Evolutionary conservation across 2,329 filamentous ascomycete species (phyloP).

Genomic region (Penicillium psychrosexuale): DNA sequence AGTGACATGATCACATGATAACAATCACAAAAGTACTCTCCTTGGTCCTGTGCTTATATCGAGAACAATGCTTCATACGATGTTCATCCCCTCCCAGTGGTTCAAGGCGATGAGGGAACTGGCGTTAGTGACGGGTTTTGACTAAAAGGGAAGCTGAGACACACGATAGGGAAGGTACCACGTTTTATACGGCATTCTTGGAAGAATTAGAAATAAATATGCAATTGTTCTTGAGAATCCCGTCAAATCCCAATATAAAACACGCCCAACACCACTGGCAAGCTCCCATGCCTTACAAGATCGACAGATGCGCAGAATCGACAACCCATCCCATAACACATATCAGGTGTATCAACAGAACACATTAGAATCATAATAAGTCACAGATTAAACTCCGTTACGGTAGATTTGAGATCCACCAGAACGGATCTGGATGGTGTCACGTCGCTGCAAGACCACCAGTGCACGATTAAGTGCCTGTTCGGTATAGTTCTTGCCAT

Average conservation of each 20-base stretch:
- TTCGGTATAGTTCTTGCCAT: conserved; percentile 85
- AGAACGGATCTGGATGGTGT: conserved; percentile 60
- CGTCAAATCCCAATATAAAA: conserved; percentile 8
- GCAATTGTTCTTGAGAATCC: conserved; percentile 4
- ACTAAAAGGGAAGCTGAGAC: background rate
- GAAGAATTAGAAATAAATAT: conserved; percentile 2
- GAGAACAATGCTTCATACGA: no score
- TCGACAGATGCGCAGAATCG: conserved; percentile 17
- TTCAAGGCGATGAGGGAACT: background rate
- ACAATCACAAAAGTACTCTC: no score
- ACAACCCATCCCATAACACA: conserved; percentile 17
- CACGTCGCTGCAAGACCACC: conserved; percentile 79
- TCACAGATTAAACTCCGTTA: conserved; percentile 39
- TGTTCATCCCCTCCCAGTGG: background rate
- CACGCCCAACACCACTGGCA: conserved; percentile 15
- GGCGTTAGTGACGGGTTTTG: background rate
- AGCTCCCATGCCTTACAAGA: conserved; percentile 19
- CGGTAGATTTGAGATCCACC: conserved; percentile 51
- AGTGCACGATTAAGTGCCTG: conserved; percentile 79
- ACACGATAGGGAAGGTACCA: background rate
- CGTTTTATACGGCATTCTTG: no score
- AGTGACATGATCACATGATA: no score
- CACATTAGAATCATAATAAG: conserved; percentile 20
- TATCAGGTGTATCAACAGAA: conserved; percentile 20
- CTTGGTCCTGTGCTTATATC: background rate